Percentiles rank a stretch among this genome's conserved stretches.
Evolutionary conservation across 306 rosid genomes (phyloP).

Genomic region (Trifolium repens): DNA sequence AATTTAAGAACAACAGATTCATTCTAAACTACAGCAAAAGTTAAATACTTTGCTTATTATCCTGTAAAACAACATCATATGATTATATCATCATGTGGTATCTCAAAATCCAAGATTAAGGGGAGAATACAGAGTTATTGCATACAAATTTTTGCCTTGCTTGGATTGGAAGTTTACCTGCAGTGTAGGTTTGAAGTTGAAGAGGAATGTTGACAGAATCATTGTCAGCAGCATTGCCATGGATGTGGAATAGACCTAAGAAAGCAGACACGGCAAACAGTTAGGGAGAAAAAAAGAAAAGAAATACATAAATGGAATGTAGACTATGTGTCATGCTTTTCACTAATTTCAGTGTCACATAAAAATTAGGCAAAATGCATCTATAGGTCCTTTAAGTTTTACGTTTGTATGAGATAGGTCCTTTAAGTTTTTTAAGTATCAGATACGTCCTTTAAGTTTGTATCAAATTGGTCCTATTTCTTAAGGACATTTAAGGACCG

Average conservation of each 20-base stretch:
- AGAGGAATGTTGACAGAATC: constrained; percentile 75
- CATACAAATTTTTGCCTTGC: constrained; percentile 28
- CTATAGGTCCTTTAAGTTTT: no score
- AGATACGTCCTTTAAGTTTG: no score
- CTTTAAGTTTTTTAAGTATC: no score
- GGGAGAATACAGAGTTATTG: not conserved
- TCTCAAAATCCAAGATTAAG: constrained; percentile 6
- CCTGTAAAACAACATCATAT: constrained; percentile 24
- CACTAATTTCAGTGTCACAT: constrained; percentile 13
- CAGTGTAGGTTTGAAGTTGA: constrained; percentile 81
- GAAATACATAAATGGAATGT: not conserved
- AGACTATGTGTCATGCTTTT: constrained; percentile 22
- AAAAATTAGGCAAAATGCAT: not conserved
- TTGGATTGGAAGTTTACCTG: constrained; percentile 59
- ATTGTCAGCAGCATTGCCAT: constrained; percentile 97
- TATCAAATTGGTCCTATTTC: no score
- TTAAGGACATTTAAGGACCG: no score
- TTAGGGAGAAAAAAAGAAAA: constrained; percentile 32
- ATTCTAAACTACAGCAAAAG: constrained; percentile 22
- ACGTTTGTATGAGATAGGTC: no score
- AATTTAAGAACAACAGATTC: not conserved
- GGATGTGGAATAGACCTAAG: constrained; percentile 86
- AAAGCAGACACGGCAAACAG: constrained; percentile 11
- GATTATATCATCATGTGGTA: constrained; percentile 7
- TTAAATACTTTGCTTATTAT: constrained; percentile 3